Evolutionary conservation across 306 rosid species (phyloP), one percentile per base, ranked within the genome.

Genomic region (Ziziphus jujuba): DNA sequence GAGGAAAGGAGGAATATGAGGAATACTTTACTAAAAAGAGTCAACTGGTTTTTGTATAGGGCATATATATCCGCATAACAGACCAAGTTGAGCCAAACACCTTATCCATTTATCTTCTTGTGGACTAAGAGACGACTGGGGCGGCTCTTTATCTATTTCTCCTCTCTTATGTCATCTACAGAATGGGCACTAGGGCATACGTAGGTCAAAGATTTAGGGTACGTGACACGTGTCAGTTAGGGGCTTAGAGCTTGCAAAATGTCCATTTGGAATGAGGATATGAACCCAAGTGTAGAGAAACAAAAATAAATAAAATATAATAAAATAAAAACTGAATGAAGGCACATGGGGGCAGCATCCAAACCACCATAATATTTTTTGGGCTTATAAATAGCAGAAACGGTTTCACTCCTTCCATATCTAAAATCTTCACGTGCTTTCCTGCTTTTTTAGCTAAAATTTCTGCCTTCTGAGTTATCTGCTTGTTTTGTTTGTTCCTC

Each of bases 351-450:
- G 3, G 68, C 56, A 59, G 80, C 73, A 70, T 44, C 62, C 47
- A 54, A 63, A 12, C 19, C 44, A 33, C 71, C 51, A 16, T 50
- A 17, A 3, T 17, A 49, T 52, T 71, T 79, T 72, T 59, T 51
- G 84, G 79, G 76, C 63, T 73, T 87, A 84, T 81, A 87, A 84
- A 84, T 87, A 77, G 71, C 22, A 0, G 51, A 56, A 34, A 25
- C 67, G 67, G 64, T 40, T 31, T 28, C 23, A 45, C n/a, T 63
- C 71, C 59, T 17, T 66, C 63, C 62, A 28, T 82, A 77, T 73
- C 85, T 80, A 78, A 78, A 25, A 63, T 28, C 67, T 75, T 80
- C 86, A 80, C 86, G 84, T 78, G 86, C 71, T 16, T 68, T 64
- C 51, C 38, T 31, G 50, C 33, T 4, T 2, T 1, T 28, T 28